Evolutionary conservation across 2,329 filamentous ascomycete species (phyloP), one percentile per base, ranked within the genome.

Genomic region (Sclerotinia borealis): DNA sequence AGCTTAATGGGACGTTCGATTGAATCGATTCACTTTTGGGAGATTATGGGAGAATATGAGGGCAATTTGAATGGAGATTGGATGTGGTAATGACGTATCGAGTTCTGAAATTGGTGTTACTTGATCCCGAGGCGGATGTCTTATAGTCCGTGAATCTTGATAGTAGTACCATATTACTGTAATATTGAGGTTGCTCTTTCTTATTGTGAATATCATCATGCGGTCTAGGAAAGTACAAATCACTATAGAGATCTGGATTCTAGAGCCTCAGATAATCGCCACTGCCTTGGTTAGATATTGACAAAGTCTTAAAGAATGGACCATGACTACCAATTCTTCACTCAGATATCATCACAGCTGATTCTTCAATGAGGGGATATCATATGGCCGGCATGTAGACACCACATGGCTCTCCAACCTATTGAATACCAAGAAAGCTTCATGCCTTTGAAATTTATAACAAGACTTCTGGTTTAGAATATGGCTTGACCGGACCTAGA

Each of bases 61-160:
- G 9, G 54, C 31, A 36, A 58, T 58, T 58, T 45, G 54, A 36
- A 45, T 45, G 29, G 39, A 34, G 41, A 58, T 45, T 36, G 39
- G 5, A 45, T 45, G 27, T 58, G 27, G n/a, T 45, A 45, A 58
- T 58, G 54, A 58, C 54, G 54, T 58, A 58, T 45, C 25, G 54
- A 58, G 25, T 34, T 25, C 39, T 58, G 54, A 56, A 6, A 34
- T 58, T 34, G 19, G 54, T 45, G 15, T 45, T 47, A 58, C 54
- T 58, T 45, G 27, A 36, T 15, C 34, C 8, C 27, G n/a, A 58
- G 17, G 27, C 25, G 39, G 41, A 11, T 47, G 54, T 58, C 39
- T 58, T 45, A 58, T 41, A 34, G 39, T 56, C 29, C 29, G n/a
- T 45, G 54, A 25, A 58, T 43, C 41, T 36, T 45, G 39, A 34